Conservation (phyloP, 495 filamentous ascomycete species). For the Cercophora sp. region DNA sequence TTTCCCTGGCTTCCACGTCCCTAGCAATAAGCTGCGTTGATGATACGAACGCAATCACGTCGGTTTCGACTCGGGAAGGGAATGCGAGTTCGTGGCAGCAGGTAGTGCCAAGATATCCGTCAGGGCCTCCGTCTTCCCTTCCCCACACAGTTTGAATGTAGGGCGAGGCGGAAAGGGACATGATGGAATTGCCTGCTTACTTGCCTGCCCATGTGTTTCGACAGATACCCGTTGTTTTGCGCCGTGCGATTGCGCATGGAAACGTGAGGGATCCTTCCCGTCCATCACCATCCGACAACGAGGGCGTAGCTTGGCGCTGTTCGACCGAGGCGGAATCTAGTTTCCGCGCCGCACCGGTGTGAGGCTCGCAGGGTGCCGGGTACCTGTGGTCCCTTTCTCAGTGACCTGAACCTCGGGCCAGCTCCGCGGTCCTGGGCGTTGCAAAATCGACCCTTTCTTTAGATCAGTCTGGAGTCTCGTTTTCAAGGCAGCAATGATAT, state of each 20-base stretch:
- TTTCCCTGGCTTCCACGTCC: not conserved
- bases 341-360: slow-evolving; percentile 1
- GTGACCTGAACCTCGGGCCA: not conserved
- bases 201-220: not conserved
- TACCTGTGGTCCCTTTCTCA: not conserved
- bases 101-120: not conserved
- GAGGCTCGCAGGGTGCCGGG: not conserved
- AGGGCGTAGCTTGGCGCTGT: not conserved
- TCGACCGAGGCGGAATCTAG: not conserved
- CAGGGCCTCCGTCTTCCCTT: not conserved
- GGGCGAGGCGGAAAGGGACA: slow-evolving; percentile 7
- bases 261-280: slow-evolving; percentile 1
- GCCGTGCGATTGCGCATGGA: not conserved
- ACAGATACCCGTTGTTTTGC: not conserved
- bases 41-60: slow-evolving; percentile 1
- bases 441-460: slow-evolving; percentile 3
- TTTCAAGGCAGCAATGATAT: not conserved
- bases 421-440: not conserved
- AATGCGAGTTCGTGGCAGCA: not conserved
- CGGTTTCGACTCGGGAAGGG: slow-evolving; percentile 2
- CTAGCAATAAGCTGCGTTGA: not conserved
- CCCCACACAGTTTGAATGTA: not conserved
- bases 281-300: not conserved
- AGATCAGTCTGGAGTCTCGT: not conserved
- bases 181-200: not conserved